These are phyloP conservation scores for Penicillium simplicissimum DNA, from an alignment of 495 filamentous ascomycete species.

Conservation along the genomic window DNA sequence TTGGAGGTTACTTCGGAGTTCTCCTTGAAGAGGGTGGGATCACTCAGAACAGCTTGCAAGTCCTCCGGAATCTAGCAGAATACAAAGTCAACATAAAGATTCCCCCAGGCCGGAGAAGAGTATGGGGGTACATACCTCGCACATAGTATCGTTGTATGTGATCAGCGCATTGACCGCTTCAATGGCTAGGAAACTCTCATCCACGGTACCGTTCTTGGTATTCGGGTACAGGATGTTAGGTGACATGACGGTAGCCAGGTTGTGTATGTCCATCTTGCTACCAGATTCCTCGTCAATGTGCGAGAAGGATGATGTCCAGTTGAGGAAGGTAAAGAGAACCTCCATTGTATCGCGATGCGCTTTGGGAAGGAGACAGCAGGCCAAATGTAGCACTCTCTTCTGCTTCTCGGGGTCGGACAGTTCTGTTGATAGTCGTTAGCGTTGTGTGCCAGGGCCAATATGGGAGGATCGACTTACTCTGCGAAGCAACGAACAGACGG, in stretches of 20 bases:
- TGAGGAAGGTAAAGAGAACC: slow-evolving; percentile 93
- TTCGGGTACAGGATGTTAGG: slow-evolving; percentile 90
- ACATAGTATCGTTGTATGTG: slow-evolving; percentile 92
- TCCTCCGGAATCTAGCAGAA: slow-evolving; percentile 81
- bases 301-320: slow-evolving; percentile 96
- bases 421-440: slow-evolving; percentile 52
- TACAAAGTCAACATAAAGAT: slow-evolving; percentile 9
- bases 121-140: slow-evolving; percentile 67
- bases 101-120: not conserved
- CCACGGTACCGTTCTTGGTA: slow-evolving; percentile 64
- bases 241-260: slow-evolving; percentile 96
- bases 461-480: slow-evolving; percentile 58
- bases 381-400: slow-evolving; percentile 81
- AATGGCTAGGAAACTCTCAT: slow-evolving; percentile 88
- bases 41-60: slow-evolving; percentile 78
- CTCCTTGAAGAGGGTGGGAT: slow-evolving; percentile 76
- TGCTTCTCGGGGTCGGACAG: slow-evolving; percentile 82
- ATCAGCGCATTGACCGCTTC: slow-evolving; percentile 89
- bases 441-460: not conserved
- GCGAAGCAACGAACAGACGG: slow-evolving; percentile 82
- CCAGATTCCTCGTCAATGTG: slow-evolving; percentile 89
- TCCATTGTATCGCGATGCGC: slow-evolving; percentile 92
- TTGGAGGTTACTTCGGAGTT: slow-evolving; percentile 90
- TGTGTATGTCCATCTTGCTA: slow-evolving; percentile 99
- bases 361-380: slow-evolving; percentile 93